A percentile compares a stretch with the other conserved stretches of the same genome.
Evolutionary conservation across 148 eudicot species (phyloP).

Genomic region (Arbutus unedo): DNA sequence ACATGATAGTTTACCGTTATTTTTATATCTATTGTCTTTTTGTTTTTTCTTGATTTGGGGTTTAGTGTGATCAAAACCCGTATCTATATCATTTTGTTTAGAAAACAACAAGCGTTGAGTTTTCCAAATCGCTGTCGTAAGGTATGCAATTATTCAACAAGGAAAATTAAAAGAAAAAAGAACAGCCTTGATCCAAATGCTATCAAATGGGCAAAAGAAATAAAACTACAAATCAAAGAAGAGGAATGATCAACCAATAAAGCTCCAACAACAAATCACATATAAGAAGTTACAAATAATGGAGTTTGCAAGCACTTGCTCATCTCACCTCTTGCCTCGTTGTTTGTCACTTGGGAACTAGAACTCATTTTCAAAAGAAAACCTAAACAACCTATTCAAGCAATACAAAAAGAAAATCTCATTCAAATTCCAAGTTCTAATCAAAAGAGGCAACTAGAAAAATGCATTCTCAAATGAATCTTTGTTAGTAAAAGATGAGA

Average conservation of each 20-base stretch:
- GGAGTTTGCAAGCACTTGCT: no score
- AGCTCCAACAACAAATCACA: not conserved
- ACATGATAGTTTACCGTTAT: not conserved
- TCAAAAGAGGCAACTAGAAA: not conserved
- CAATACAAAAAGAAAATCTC: not conserved
- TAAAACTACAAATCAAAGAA: not conserved
- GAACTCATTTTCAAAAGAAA: not conserved
- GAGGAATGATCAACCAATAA: not conserved
- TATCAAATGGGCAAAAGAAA: not conserved
- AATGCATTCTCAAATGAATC: not conserved
- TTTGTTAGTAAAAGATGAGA: not conserved
- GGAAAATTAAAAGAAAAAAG: not conserved
- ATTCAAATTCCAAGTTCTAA: not conserved
- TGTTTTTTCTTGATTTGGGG: not conserved
- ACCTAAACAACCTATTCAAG: not conserved
- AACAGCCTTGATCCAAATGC: not conserved
- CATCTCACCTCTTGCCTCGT: not conserved
- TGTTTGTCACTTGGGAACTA: not conserved
- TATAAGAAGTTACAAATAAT: not conserved
- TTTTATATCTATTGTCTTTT: not conserved
- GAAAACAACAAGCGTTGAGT: not conserved
- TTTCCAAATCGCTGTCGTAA: not conserved
- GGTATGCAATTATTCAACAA: not conserved
- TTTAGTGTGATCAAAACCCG: not conserved
- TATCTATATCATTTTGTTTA: not conserved